Conservation (phyloP, 192 early-diverging fungal genomes). For the Coemansia erecta region DNA sequence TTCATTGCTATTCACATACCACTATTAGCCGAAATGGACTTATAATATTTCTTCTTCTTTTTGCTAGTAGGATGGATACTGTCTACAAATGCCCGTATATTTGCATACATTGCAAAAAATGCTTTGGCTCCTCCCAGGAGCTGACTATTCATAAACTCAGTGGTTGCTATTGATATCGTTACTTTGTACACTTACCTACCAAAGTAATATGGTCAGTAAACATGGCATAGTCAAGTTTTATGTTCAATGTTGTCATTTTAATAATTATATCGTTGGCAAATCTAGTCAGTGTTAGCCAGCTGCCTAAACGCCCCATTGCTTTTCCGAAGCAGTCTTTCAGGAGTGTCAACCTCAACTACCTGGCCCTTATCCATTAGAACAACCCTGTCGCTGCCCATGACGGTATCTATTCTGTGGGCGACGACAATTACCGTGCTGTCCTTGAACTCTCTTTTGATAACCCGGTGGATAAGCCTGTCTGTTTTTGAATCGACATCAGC, state of each 20-base stretch:
- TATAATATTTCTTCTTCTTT: too few species aligned
- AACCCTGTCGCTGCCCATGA: constrained; percentile 62
- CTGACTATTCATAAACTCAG: too few species aligned
- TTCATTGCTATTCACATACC: too few species aligned
- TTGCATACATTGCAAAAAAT: too few species aligned
- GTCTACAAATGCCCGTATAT: too few species aligned
- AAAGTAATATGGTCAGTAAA: too few species aligned
- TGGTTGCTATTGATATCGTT: neutral
- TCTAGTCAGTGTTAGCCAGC: neutral
- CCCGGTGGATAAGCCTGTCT: neutral
- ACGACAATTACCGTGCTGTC: constrained; percentile 55
- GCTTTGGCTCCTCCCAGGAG: too few species aligned
- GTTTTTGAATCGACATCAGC: constrained; percentile 51
- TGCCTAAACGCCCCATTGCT: neutral
- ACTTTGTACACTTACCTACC: neutral
- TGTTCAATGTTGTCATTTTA: neutral
- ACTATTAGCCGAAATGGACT: too few species aligned
- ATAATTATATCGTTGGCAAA: neutral
- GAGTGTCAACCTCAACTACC: constrained; percentile 6
- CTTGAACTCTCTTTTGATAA: constrained; percentile 51
- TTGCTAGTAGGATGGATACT: too few species aligned
- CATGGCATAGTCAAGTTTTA: too few species aligned
- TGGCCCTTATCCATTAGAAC: constrained; percentile 58
- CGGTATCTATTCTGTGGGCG: constrained; percentile 67
- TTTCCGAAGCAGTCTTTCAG: neutral